Percentiles rank a stretch among this genome's conserved stretches.
These are phyloP conservation scores for Beauveria australis DNA, from an alignment of 2,329 filamentous ascomycete species.

Conservation along the genomic window DNA sequence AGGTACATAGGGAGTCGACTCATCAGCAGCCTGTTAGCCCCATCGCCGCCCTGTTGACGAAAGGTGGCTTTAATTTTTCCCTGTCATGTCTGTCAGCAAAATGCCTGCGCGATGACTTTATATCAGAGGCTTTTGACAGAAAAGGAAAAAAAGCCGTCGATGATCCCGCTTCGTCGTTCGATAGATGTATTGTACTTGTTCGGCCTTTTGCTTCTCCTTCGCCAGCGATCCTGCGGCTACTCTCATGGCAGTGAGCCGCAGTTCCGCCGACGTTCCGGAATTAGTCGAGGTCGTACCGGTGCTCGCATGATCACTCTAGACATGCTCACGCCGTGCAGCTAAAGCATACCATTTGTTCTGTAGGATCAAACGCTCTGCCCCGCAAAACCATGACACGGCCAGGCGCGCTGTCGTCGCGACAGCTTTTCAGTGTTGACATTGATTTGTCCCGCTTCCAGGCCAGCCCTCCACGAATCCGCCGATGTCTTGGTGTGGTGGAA, in stretches of 20 bases:
- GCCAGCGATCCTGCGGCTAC: background rate
- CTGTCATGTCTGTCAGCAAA: background rate
- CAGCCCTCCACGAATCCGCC: too few relatives aligned
- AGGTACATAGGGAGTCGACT: too few relatives aligned
- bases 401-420: background rate
- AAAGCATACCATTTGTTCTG: background rate
- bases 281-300: background rate
- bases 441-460: background rate
- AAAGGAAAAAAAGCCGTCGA: too few relatives aligned
- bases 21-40: background rate
- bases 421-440: background rate
- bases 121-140: too few relatives aligned
- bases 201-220: background rate
- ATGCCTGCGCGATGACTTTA: too few relatives aligned
- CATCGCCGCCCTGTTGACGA: background rate
- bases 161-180: too few relatives aligned
- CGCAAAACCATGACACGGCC: background rate
- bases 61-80: background rate
- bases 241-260: background rate
- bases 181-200: too few relatives aligned
- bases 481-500: too few relatives aligned
- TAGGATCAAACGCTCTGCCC: background rate
- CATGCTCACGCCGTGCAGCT: background rate
- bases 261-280: background rate
- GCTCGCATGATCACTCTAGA: background rate